Percentiles rank a stretch among this genome's conserved stretches.
These are phyloP conservation scores for Ramularia collo-cygni DNA, from an alignment of 2,329 filamentous ascomycete genomes.

Conservation along the genomic window DNA sequence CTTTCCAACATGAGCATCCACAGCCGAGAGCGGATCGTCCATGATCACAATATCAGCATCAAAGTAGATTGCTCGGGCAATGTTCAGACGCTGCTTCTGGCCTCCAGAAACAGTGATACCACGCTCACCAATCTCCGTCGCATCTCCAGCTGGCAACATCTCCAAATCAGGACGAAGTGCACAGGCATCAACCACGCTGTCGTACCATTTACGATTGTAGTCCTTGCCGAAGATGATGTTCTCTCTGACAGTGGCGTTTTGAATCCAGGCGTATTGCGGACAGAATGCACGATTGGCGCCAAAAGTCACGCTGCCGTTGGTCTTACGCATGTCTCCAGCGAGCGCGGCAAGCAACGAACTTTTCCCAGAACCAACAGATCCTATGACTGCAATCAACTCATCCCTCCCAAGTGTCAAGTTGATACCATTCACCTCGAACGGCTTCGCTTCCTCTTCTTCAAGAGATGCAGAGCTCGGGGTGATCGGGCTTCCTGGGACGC, in stretches of 20 bases:
- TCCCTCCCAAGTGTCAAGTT: conserved; percentile 63
- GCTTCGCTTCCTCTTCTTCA: conserved; percentile 55
- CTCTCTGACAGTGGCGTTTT: conserved; percentile 77
- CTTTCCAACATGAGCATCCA: conserved; percentile 53
- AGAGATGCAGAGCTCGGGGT: conserved; percentile 34
- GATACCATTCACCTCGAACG: conserved; percentile 66
- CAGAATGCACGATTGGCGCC: conserved; percentile 83
- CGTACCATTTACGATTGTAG: conserved; percentile 68
- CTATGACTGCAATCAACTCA: conserved; percentile 79
- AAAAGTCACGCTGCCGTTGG: conserved; percentile 63
- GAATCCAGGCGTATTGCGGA: conserved; percentile 96
- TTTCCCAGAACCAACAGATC: conserved; percentile 84
- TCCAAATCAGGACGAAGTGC: conserved; percentile 79
- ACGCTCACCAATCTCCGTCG: conserved; percentile 89
- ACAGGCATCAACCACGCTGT: conserved; percentile 76
- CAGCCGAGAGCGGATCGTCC: conserved; percentile 57
- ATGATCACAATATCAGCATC: conserved; percentile 56
- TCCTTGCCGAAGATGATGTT: conserved; percentile 89
- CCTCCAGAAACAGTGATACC: conserved; percentile 94
- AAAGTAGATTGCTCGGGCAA: conserved; percentile 70
- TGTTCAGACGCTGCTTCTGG: conserved; percentile 91
- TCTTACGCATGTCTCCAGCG: conserved; percentile 89
- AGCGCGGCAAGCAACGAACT: conserved; percentile 81
- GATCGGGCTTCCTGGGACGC: conserved; percentile 12
- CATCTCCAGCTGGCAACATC: conserved; percentile 83